Evolutionary conservation across 495 filamentous ascomycete genomes (phyloP).

Genomic region (Xylaria venustula): DNA sequence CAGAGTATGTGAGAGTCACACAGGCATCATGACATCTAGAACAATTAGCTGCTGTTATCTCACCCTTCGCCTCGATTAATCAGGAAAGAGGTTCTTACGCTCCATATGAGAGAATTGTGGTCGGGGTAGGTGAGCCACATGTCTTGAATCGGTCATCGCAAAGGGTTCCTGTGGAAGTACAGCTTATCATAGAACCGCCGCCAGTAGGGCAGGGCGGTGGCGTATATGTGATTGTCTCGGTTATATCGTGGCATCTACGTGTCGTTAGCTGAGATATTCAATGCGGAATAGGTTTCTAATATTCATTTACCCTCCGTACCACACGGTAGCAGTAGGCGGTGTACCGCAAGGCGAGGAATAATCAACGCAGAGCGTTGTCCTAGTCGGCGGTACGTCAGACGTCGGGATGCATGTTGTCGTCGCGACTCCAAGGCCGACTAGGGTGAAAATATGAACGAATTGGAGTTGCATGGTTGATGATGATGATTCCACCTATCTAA

Average conservation of each 20-base stretch:
- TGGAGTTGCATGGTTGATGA: slow-evolving; percentile 8
- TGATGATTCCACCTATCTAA: background rate
- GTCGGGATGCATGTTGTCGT: background rate
- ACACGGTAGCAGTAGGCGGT: slow-evolving; percentile 8
- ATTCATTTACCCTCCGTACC: slow-evolving; percentile 10
- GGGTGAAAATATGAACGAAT: background rate
- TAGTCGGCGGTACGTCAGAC: background rate
- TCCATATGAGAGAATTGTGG: slow-evolving; percentile 25
- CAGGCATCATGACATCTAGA: slow-evolving; percentile 16
- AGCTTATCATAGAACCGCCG: background rate
- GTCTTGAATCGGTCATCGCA: slow-evolving; percentile 23
- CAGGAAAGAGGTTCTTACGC: slow-evolving; percentile 16
- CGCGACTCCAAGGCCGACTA: slow-evolving; percentile 6
- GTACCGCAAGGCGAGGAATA: slow-evolving; percentile 1
- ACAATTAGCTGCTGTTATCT: background rate
- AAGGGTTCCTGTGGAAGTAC: slow-evolving; percentile 22
- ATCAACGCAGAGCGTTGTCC: slow-evolving; percentile 1
- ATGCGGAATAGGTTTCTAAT: background rate
- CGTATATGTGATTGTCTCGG: background rate
- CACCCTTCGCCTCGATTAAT: background rate
- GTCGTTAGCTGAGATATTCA: background rate
- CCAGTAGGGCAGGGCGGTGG: slow-evolving; percentile 15
- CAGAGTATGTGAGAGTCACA: slow-evolving; percentile 10
- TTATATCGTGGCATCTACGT: slow-evolving; percentile 12
- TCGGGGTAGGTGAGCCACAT: slow-evolving; percentile 25